Percentiles rank a stretch among this genome's conserved stretches.
Conservation (phyloP, 805 yeast species). For the Zygotorulaspora florentina region DNA sequence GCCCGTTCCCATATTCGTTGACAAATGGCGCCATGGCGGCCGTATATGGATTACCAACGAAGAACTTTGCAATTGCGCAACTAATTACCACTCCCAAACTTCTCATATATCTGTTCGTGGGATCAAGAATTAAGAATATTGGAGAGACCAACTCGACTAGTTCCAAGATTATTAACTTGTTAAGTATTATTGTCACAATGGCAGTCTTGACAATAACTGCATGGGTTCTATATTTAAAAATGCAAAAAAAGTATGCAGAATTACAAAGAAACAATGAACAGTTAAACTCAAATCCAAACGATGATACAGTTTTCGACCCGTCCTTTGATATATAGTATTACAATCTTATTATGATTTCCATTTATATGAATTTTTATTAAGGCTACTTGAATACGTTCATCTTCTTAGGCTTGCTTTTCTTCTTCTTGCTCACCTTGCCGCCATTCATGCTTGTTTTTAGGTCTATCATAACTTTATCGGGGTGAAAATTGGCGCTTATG, state of each 20-base stretch:
- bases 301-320: slow-evolving; percentile 11
- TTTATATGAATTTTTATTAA: background rate
- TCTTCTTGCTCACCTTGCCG: slow-evolving; percentile 3
- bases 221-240: slow-evolving; percentile 59
- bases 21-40: slow-evolving; percentile 92
- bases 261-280: slow-evolving; percentile 24
- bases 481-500: background rate
- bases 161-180: slow-evolving; percentile 55
- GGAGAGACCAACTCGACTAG: slow-evolving; percentile 53
- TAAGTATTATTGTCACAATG: slow-evolving; percentile 56
- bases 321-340: slow-evolving; percentile 15
- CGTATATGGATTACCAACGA: slow-evolving; percentile 65
- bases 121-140: slow-evolving; percentile 64
- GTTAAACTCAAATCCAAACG: slow-evolving; percentile 3
- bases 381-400: slow-evolving; percentile 8
- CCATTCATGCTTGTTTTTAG: background rate
- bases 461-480: background rate
- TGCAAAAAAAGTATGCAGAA: slow-evolving; percentile 36
- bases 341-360: background rate
- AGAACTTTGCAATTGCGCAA: slow-evolving; percentile 66
- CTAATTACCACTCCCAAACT: slow-evolving; percentile 76
- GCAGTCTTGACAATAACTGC: slow-evolving; percentile 56
- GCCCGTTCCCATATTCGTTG: slow-evolving; percentile 91
- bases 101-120: slow-evolving; percentile 71
- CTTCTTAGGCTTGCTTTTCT: slow-evolving; percentile 1